Evolutionary conservation across 176 grass and related monocot species (phyloP), one percentile per base, ranked within the genome.

Genomic region (Metroxylon sagu): DNA sequence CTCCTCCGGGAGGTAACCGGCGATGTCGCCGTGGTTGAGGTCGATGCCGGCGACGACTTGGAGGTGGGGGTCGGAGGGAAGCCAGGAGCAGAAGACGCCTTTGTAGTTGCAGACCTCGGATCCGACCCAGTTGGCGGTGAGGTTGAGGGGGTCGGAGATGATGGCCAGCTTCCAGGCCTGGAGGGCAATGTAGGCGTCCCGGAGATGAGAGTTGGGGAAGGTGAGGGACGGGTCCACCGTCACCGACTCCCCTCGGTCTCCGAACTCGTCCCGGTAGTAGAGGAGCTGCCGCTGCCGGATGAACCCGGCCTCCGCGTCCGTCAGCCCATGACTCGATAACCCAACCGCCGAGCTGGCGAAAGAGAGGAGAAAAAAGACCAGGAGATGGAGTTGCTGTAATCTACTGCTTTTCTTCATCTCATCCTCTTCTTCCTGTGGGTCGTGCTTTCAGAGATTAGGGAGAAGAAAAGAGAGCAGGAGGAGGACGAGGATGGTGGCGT

Each of bases 81-180:
- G 79, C n/a, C 57, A 61, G 18, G 81, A 83, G 67, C 93, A 98
- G 72, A n/a, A 80, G 16, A 98, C 79, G 62, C 87, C 87, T 5
- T 68, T 80, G 66, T 98, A 98, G 79, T 72, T 71, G 72, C 93
- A 98, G 7, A 98, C 93, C 0, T 2, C 29, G 0, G 93, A 84
- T 1, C 93, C 93, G 0, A 17, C 52, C 93, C 93, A 98, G 84
- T 88, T 59, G 25, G 57, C 76, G 29, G 93, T 98, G 78, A 92
- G 67, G 62, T 83, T 80, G 7, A 23, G 6, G 2, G 93, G 93
- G 64, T 98, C 87, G 50, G 93, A 98, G 62, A 89, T 73, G 68
- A 98, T 98, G 59, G 93, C 84, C 10, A 57, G 65, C 81, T 85
- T 98, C 93, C 93, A 98, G 3, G 93, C 83, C 71, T 98, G 93